phyloP scores from a whole-genome alignment of 306 rosid genomes.

The Trichosanthes cucumerina region DNA sequence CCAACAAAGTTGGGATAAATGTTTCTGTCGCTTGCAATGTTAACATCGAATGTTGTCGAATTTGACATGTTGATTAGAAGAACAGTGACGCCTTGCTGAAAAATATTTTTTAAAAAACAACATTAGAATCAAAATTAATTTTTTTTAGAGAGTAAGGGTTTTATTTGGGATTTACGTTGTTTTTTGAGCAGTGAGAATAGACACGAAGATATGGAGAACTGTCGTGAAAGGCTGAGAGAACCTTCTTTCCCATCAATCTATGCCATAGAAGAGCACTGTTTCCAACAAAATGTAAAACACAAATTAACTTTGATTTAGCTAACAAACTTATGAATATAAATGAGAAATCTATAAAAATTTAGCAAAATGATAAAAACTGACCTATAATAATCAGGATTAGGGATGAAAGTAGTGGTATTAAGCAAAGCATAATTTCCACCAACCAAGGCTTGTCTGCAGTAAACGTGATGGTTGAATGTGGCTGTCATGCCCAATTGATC shows the following conservation, averaged over 20 bases:
- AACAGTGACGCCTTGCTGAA: constrained; percentile 36
- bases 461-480: constrained; percentile 39
- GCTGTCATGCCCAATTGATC: constrained; percentile 64
- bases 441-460: constrained; percentile 47
- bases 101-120: background rate
- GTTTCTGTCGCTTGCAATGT: constrained; percentile 21
- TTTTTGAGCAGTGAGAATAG: constrained; percentile 15
- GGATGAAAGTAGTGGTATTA: constrained; percentile 46
- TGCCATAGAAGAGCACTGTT: constrained; percentile 15
- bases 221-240: background rate
- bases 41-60: constrained; percentile 25
- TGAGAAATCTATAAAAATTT: too few species aligned
- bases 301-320: too few species aligned
- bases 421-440: constrained; percentile 66
- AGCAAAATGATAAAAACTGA: background rate
- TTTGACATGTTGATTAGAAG: constrained; percentile 52
- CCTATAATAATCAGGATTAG: constrained; percentile 65
- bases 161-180: constrained; percentile 8
- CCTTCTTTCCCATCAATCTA: constrained; percentile 10
- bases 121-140: too few species aligned
- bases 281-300: too few species aligned
- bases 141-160: too few species aligned
- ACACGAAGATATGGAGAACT: constrained; percentile 11
- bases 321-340: too few species aligned
- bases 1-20: background rate